A percentile compares a stretch with the other conserved stretches of the same genome.
Evolutionary conservation across 2,329 filamentous ascomycete genomes (phyloP).

Genomic region (Alternaria panax): DNA sequence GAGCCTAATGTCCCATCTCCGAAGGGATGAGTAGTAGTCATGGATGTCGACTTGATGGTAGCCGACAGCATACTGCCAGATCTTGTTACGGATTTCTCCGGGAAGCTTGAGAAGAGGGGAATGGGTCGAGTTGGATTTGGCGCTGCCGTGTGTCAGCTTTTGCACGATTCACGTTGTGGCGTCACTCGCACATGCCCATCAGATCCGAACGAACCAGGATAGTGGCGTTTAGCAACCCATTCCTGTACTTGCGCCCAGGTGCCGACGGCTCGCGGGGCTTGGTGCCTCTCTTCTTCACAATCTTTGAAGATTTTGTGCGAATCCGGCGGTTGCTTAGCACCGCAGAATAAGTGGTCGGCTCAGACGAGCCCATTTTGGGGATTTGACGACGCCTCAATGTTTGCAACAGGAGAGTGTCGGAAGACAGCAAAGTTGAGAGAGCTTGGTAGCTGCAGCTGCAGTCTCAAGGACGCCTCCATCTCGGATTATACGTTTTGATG

Average conservation of each 20-base stretch:
- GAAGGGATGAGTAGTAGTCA: background rate
- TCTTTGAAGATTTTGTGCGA: background rate
- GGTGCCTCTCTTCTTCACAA: background rate
- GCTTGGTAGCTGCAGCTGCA: background rate
- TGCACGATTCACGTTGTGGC: background rate
- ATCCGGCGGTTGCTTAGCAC: background rate
- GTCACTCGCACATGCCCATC: conserved; percentile 8
- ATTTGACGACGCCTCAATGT: background rate
- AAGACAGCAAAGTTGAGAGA: background rate
- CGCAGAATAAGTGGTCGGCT: background rate
- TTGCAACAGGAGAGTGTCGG: background rate
- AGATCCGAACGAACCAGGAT: background rate
- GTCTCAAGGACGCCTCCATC: background rate
- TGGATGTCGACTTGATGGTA: conserved; percentile 7
- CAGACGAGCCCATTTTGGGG: background rate
- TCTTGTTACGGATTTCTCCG: conserved; percentile 21
- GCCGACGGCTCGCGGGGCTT: background rate
- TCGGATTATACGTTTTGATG: background rate
- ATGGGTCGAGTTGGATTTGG: conserved; percentile 11
- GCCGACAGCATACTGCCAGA: conserved; percentile 19
- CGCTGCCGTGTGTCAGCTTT: conserved; percentile 4
- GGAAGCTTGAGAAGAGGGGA: conserved; percentile 26
- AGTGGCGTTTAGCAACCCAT: conserved; percentile 9
- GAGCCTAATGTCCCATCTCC: background rate
- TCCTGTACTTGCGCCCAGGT: background rate